Evolutionary conservation across 2,329 filamentous ascomycete species (phyloP).

Genomic region (Westerdykella aurantiaca): DNA sequence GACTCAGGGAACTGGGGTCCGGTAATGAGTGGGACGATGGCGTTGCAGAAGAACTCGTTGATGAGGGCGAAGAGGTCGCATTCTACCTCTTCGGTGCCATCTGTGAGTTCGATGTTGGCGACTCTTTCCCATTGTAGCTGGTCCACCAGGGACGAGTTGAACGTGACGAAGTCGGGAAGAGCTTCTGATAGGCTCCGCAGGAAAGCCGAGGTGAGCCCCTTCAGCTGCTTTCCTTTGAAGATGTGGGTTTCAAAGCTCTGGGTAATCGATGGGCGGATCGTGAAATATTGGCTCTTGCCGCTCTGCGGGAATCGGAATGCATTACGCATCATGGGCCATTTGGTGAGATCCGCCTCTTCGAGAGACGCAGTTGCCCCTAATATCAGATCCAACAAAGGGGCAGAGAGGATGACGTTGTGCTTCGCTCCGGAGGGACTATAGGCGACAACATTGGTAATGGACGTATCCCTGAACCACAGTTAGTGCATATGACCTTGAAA

Average conservation of each 20-base stretch:
- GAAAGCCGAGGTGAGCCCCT: constrained; percentile 31
- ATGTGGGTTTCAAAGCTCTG: constrained; percentile 40
- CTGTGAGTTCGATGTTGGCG: constrained; percentile 39
- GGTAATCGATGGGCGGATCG: constrained; percentile 25
- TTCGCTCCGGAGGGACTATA: constrained; percentile 47
- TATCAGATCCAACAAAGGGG: constrained; percentile 39
- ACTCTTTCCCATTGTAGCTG: constrained; percentile 58
- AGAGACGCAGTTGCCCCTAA: constrained; percentile 14
- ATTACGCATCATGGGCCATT: constrained; percentile 22
- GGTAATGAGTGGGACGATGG: constrained; percentile 46
- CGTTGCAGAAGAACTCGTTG: constrained; percentile 52
- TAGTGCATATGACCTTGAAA: constrained; percentile 8
- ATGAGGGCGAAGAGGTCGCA: constrained; percentile 42
- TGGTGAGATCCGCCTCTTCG: constrained; percentile 15
- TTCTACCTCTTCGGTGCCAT: constrained; percentile 46
- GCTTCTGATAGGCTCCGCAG: constrained; percentile 29
- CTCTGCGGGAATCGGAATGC: constrained; percentile 23
- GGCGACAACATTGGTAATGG: constrained; percentile 41
- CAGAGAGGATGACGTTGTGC: constrained; percentile 48
- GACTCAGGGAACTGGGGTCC: constrained; percentile 48
- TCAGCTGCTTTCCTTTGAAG: constrained; percentile 44
- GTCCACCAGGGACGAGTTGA: constrained; percentile 55
- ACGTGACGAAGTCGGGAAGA: constrained; percentile 55
- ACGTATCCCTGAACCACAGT: constrained; percentile 25
- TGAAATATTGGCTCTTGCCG: constrained; percentile 15